Evolutionary conservation across 2,329 filamentous ascomycete species (phyloP), one percentile per base, ranked within the genome.

Genomic region (Epichloe amarillans): DNA sequence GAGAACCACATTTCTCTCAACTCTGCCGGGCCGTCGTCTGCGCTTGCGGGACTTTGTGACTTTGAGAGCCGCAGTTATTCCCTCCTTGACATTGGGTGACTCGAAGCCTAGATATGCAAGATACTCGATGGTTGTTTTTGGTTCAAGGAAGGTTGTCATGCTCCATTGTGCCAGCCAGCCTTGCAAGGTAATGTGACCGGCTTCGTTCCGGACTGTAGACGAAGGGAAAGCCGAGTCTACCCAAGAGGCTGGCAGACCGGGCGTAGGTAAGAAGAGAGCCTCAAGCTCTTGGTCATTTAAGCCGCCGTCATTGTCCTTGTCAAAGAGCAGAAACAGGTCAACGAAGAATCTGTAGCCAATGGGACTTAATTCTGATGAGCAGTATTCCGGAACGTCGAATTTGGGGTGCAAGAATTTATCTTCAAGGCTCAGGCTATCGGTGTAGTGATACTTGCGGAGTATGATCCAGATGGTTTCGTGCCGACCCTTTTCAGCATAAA

Each of bases 401-500:
- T 88, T 94, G 15, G 93, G 93, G 59, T 89, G 88, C 23, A 98
- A 74, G 63, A 96, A 97, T 58, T 76, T 86, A 62, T 97, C 90
- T 61, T 91, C 88, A 39, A 98, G 72, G 55, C 88, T 95, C 45
- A 98, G 71, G 64, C 89, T 96, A 69, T 97, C 93, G 0, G 91
- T 96, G 62, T 98, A 97, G 61, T 95, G 87, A 60, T 95, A 95
- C 58, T 93, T 90, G 52, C 93, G 81, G 54, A 98, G 70, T 53
- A 98, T 96, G 54, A 95, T 89, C 93, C 93, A 98, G 42, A 97
- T 93, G 0, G 93, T 98, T 69, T 98, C 93, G 64, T 98, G 93
- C 12, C 93, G 85, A 12, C 93, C 93, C 65, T 97, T 97, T 64
- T 97, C 91, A 0, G 90, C 93, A 64, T 96, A 98, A 52, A 97